Evolutionary conservation across 176 grass and related monocot genomes (phyloP), one percentile per base, ranked within the genome.

Genomic region (Zizania latifolia): DNA sequence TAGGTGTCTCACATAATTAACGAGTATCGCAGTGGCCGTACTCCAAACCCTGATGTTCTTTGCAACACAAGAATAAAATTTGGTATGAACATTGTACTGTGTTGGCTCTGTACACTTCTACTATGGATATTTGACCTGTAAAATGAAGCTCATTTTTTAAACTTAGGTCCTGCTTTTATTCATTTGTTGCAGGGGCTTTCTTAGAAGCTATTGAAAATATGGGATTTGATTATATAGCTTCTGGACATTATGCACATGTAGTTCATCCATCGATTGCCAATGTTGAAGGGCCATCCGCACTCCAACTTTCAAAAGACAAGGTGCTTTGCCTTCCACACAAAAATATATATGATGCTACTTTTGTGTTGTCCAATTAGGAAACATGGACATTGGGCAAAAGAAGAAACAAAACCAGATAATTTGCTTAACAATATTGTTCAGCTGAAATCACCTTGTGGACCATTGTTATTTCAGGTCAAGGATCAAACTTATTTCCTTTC

Each of bases 401-500:
- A 30, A 32, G 19, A 69, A 24, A 30, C 24, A 58, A n/a, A 17
- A 39, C 67, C 36, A 30, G 32, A 66, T 64, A 30, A 36, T 31
- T 77, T 40, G 21, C 62, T 75, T 61, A n/a, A 34, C n/a, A n/a
- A n/a, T 58, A 51, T 78, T 84, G 21, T 22, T 73, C 7, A 19
- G 8, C 14, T 31, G 5, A 41, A 68, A 32, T 67, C 24, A 80
- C 71, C 45, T 68, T 75, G 15, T 34, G 39, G 40, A 51, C 51
- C 35, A 38, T 82, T 57, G 8, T 39, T 74, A 36, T 81, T 90
- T 45, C 86, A 99, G 95, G 64, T 99, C 27, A 94, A 99, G 80
- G 95, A 94, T 90, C 92, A 94, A 75, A 99, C 91, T 11, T 99
- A 94, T 88, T 99, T 99, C 55, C 95, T 99, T 35, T 99, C 95